Evolutionary conservation across 2,329 filamentous ascomycete species (phyloP).

Genomic region (Rutstroemia sp.): DNA sequence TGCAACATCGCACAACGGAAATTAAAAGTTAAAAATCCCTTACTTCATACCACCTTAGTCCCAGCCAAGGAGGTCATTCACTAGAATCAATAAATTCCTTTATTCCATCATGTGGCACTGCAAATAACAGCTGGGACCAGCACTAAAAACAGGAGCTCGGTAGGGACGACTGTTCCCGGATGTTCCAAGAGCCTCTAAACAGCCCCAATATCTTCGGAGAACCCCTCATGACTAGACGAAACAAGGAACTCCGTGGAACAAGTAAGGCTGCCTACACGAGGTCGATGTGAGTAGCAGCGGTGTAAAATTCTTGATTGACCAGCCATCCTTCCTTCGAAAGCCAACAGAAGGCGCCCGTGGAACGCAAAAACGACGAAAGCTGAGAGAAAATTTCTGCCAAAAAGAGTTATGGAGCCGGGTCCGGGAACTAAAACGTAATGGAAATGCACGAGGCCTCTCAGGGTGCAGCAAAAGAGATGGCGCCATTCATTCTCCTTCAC

Average conservation of each 20-base stretch:
- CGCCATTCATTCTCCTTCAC: slow-evolving; percentile 2
- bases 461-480: neutral
- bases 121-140: neutral
- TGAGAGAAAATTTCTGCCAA: neutral
- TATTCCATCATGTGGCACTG: slow-evolving; percentile 1
- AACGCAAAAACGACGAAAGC: neutral
- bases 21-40: neutral
- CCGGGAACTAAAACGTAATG: slow-evolving; percentile 8
- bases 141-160: neutral
- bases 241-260: neutral
- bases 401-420: slow-evolving; percentile 2
- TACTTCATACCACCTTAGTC: neutral
- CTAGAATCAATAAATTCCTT: neutral
- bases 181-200: neutral
- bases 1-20: neutral
- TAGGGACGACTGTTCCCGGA: neutral
- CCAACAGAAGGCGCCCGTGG: neutral
- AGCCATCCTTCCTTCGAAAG: neutral
- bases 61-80: neutral
- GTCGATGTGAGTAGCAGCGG: neutral
- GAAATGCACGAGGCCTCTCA: slow-evolving; percentile 5
- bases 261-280: neutral
- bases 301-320: neutral
- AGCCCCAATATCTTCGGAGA: neutral
- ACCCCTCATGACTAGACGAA: neutral